Conservation (phyloP, 495 filamentous ascomycete genomes). For the Penicillium simplicissimum region DNA sequence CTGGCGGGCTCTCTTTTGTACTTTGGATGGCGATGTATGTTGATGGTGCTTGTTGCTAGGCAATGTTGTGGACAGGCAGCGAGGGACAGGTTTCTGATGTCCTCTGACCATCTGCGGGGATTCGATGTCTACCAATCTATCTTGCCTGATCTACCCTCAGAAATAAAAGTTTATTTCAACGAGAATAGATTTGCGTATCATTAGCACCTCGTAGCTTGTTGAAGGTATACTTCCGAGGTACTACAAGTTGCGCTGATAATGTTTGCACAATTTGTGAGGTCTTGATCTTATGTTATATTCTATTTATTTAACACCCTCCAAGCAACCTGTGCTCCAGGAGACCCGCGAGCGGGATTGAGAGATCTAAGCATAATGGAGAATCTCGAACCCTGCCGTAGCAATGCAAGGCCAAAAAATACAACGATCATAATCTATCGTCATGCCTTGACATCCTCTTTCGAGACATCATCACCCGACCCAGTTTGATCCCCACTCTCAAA, state of each 20-base stretch:
- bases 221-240: too few relatives aligned
- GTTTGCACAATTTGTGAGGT: not conserved
- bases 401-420: not conserved
- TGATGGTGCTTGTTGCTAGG: too few relatives aligned
- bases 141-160: too few relatives aligned
- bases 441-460: constrained; percentile 15
- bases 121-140: too few relatives aligned
- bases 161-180: too few relatives aligned
- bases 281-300: not conserved
- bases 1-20: too few relatives aligned
- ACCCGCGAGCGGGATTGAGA: not conserved
- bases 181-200: too few relatives aligned
- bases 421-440: not conserved
- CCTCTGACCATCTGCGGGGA: too few relatives aligned
- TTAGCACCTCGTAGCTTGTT: too few relatives aligned
- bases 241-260: not conserved
- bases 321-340: not conserved
- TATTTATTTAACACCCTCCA: not conserved
- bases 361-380: not conserved
- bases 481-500: constrained; percentile 10
- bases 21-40: too few relatives aligned
- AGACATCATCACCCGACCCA: constrained; percentile 9
- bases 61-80: too few relatives aligned
- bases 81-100: too few relatives aligned
- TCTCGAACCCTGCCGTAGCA: not conserved